phyloP scores from a whole-genome alignment of 345 rosid species.

The Ricinus communis region DNA sequence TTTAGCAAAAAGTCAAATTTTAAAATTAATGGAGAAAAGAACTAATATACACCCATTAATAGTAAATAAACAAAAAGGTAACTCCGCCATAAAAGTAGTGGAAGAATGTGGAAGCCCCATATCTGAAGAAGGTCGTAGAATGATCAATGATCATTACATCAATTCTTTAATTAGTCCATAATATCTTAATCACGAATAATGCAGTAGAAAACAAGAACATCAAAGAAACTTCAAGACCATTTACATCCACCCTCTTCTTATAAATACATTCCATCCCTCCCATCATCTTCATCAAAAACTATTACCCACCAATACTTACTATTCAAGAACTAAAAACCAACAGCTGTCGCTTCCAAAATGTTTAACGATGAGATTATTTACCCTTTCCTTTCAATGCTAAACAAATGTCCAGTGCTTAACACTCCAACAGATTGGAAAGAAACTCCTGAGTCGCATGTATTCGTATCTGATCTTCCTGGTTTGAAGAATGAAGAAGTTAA shows the following conservation, averaged over 20 bases:
- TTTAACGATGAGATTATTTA: neutral
- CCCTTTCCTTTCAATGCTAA: conserved; percentile 32
- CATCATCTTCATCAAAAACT: neutral
- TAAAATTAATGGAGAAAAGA: too few relatives aligned
- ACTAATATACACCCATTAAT: too few relatives aligned
- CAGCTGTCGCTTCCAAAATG: neutral
- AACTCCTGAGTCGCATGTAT: conserved; percentile 16
- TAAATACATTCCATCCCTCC: neutral
- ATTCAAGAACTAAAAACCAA: too few relatives aligned
- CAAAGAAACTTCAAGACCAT: conserved; percentile 39
- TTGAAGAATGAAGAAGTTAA: conserved; percentile 19
- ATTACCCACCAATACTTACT: neutral
- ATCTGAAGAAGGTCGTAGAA: conserved; percentile 29
- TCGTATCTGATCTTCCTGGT: conserved; percentile 21
- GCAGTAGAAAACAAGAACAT: conserved; percentile 11
- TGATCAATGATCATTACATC: conserved; percentile 14
- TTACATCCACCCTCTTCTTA: neutral
- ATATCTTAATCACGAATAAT: neutral
- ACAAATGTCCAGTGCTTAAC: conserved; percentile 50
- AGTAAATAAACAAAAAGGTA: too few relatives aligned
- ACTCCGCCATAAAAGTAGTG: too few relatives aligned
- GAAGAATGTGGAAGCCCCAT: neutral
- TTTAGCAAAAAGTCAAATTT: too few relatives aligned
- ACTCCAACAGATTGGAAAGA: conserved; percentile 31
- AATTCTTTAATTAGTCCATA: neutral